Evolutionary conservation across 1,284 basidiomycete species (phyloP).

Genomic region (Trichosporon ovoides): DNA sequence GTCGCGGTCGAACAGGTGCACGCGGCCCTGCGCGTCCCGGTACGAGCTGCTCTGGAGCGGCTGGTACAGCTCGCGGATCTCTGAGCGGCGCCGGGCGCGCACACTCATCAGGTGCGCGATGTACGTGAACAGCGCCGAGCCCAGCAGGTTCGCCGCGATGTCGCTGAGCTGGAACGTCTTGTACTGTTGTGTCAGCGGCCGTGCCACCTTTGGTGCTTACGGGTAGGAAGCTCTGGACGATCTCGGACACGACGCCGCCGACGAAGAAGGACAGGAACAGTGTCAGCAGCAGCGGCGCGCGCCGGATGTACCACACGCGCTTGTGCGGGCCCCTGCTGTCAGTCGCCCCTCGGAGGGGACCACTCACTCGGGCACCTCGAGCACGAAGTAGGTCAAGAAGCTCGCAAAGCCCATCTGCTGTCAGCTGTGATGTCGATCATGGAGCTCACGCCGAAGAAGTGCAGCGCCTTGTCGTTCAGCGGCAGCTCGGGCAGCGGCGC

Average conservation of each 20-base stretch:
- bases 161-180: conserved; percentile 47
- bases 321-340: conserved; percentile 31
- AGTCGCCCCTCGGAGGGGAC: background rate
- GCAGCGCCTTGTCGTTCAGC: conserved; percentile 47
- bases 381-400: conserved; percentile 44
- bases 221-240: conserved; percentile 44
- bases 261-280: conserved; percentile 38
- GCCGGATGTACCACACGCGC: conserved; percentile 46
- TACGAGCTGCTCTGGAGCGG: conserved; percentile 35
- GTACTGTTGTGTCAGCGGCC: no score
- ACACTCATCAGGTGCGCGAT: conserved; percentile 36
- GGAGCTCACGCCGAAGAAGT: conserved; percentile 45
- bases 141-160: conserved; percentile 45
- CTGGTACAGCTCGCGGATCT: conserved; percentile 44
- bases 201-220: conserved; percentile 39
- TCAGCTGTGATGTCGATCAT: background rate
- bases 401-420: conserved; percentile 46
- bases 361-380: conserved; percentile 48
- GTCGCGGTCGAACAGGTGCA: conserved; percentile 30
- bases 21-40: conserved; percentile 41
- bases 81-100: conserved; percentile 27
- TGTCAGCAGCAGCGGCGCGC: conserved; percentile 43
- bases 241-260: conserved; percentile 44
- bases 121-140: conserved; percentile 41
- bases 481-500: conserved; percentile 42